Percentiles rank a stretch among this genome's conserved stretches.
These are phyloP conservation scores for Parachlorella kessleri DNA, from an alignment of 139 green algal species.

Conservation along the genomic window DNA sequence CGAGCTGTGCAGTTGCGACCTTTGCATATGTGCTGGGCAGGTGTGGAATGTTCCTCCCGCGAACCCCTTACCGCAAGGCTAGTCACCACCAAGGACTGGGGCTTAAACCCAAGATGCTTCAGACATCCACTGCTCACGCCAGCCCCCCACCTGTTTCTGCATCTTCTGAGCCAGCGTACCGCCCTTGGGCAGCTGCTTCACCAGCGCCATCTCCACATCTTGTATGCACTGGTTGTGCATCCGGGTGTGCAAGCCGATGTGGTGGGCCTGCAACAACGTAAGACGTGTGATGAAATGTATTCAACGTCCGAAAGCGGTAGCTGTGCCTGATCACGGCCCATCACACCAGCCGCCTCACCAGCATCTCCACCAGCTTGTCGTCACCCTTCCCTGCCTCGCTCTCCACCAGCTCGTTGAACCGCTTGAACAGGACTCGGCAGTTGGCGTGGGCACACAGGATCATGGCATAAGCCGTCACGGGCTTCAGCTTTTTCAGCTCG, in stretches of 20 bases:
- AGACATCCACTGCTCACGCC: not conserved
- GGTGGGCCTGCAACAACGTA: no score
- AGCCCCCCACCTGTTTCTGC: not conserved
- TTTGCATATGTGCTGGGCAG: not conserved
- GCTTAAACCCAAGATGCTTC: not conserved
- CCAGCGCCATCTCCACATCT: conserved; percentile 24
- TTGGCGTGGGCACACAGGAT: no score
- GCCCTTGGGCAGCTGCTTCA: conserved; percentile 50
- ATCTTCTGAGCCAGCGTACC: conserved; percentile 77
- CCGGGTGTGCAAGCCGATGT: conserved; percentile 9
- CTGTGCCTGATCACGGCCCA: no score
- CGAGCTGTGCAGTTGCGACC: not conserved
- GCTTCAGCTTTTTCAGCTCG: no score
- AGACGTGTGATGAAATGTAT: no score
- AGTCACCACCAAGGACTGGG: not conserved
- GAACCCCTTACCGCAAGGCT: not conserved
- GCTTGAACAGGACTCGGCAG: no score
- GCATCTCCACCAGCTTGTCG: no score
- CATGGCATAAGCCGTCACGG: no score
- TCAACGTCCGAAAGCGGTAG: no score
- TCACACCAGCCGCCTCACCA: no score
- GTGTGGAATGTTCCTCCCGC: not conserved
- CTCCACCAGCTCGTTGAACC: no score
- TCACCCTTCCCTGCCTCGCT: no score
- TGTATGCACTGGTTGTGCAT: conserved; percentile 9